Conservation (phyloP, 331 rosid species). For the Erythrophleum ivorense region DNA sequence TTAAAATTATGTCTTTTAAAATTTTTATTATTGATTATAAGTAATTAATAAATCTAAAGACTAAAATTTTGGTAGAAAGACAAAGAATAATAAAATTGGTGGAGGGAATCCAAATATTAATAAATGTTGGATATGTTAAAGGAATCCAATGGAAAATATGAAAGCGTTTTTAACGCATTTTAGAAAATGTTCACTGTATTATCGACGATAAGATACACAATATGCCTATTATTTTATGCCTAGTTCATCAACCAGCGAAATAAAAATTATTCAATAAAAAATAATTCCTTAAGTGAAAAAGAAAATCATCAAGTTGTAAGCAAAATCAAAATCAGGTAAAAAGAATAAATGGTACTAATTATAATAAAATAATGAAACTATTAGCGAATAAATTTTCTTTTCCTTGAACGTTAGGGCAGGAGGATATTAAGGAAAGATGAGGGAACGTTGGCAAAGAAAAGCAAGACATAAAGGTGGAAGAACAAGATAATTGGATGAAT, state of each 20-base stretch:
- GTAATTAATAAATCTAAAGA: no score
- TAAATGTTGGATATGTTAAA: background rate
- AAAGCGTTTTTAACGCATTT: no score
- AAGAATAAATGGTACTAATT: background rate
- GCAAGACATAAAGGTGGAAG: background rate
- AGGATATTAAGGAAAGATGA: background rate
- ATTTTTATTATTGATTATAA: no score
- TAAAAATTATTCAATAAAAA: background rate
- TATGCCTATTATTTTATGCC: no score
- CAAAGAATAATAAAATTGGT: no score
- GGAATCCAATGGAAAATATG: background rate
- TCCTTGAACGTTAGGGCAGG: background rate
- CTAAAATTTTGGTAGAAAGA: no score
- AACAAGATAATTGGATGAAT: background rate
- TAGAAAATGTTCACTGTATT: background rate
- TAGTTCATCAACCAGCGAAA: background rate
- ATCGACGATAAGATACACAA: background rate
- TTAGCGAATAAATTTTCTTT: background rate
- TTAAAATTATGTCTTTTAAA: no score
- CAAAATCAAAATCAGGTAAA: background rate
- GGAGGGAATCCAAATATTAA: no score
- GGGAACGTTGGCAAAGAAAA: background rate
- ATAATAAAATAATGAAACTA: background rate
- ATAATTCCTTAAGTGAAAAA: background rate
- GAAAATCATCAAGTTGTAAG: background rate